Percentiles rank a stretch among this genome's conserved stretches.
These are phyloP conservation scores for Hygrophorus russula DNA, from an alignment of 768 basidiomycete genomes.

Conservation along the genomic window DNA sequence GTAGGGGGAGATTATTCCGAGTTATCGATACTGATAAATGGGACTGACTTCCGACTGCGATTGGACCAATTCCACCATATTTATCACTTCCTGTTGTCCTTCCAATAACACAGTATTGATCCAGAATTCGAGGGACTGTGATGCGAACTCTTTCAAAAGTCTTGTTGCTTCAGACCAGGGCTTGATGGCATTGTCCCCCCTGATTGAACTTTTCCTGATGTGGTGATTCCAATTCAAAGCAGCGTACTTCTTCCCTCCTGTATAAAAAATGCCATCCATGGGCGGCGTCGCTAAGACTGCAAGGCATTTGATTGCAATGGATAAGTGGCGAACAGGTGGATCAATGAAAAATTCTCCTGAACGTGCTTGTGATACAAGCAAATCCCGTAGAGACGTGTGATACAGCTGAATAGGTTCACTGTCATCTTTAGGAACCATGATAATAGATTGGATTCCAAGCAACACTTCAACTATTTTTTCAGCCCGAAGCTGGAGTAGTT, in stretches of 20 bases:
- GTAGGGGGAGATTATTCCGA: no score
- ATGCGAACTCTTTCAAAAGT: no score
- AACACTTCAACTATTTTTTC: conserved; percentile 1
- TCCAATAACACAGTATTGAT: no score
- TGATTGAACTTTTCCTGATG: background rate
- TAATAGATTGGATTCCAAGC: conserved; percentile 6
- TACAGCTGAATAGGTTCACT: conserved; percentile 13
- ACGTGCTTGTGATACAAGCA: background rate
- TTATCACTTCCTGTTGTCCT: no score
- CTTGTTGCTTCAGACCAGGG: no score
- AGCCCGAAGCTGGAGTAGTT: conserved; percentile 3
- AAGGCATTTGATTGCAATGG: background rate
- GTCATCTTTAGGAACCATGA: conserved; percentile 5
- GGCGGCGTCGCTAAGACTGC: background rate
- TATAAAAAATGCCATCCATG: background rate
- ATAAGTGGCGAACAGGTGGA: background rate
- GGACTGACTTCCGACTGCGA: no score
- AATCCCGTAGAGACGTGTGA: conserved; percentile 1
- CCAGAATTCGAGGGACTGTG: no score
- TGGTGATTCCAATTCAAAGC: background rate
- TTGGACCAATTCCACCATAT: no score
- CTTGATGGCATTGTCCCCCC: no score
- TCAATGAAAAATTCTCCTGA: conserved; percentile 1
- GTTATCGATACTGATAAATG: no score
- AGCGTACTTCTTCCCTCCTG: background rate